Percentiles rank a stretch among this genome's conserved stretches.
phyloP scores from a whole-genome alignment of 345 rosid genomes.

The Arabis hirsuta region DNA sequence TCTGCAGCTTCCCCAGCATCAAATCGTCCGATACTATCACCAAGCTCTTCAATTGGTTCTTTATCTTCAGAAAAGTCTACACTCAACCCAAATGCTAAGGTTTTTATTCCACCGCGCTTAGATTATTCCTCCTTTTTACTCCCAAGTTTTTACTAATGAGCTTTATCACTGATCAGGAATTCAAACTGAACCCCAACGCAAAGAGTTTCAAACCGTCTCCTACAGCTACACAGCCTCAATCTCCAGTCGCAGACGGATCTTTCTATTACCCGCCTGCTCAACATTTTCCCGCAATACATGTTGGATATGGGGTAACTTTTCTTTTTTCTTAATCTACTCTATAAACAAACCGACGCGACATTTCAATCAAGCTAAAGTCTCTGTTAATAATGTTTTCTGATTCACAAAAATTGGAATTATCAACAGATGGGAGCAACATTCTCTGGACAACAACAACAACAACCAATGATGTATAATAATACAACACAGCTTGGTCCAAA shows the following conservation, averaged over 20 bases:
- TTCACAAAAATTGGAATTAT: slow-evolving; percentile 12
- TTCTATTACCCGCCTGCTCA: slow-evolving; percentile 66
- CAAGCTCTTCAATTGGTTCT: slow-evolving; percentile 85
- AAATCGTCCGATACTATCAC: slow-evolving; percentile 64
- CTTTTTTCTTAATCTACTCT: slow-evolving; percentile 10
- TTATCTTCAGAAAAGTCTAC: slow-evolving; percentile 75
- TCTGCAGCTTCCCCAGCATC: slow-evolving; percentile 48
- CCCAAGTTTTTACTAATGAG: not conserved
- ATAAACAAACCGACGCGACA: not conserved
- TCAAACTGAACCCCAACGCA: slow-evolving; percentile 92
- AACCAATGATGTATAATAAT: slow-evolving; percentile 68
- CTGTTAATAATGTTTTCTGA: slow-evolving; percentile 14
- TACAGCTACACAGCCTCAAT: slow-evolving; percentile 64
- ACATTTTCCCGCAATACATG: slow-evolving; percentile 66
- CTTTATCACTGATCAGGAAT: slow-evolving; percentile 62
- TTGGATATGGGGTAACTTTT: slow-evolving; percentile 70
- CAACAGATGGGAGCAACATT: slow-evolving; percentile 67
- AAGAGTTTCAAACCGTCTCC: slow-evolving; percentile 89
- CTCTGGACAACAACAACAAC: slow-evolving; percentile 55
- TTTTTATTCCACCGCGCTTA: slow-evolving; percentile 19
- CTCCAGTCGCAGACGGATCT: slow-evolving; percentile 71
- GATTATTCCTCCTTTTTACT: not conserved
- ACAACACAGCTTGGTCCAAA: slow-evolving; percentile 40
- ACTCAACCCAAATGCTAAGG: slow-evolving; percentile 91
- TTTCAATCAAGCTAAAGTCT: not conserved